Evolutionary conservation across 306 rosid species (phyloP), one percentile per base, ranked within the genome.

Genomic region (Prosopis cineraria): DNA sequence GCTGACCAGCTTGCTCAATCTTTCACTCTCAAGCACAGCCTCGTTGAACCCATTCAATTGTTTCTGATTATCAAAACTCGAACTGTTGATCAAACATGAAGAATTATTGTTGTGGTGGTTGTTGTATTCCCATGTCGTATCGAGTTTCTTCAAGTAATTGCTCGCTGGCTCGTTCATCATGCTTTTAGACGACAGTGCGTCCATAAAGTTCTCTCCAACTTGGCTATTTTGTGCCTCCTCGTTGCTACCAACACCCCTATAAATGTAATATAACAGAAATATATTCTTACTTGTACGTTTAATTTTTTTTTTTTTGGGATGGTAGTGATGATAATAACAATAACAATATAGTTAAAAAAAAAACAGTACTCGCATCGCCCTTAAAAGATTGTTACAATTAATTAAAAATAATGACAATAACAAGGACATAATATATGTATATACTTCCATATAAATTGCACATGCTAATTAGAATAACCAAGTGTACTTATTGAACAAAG

Each of bases 111-210:
- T 43, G 5, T 43, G 12, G 59, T 22, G 10, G 13, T 27, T 16
- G 3, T 13, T 88, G 80, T 85, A 88, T 33, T 91, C 93, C 91
- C 94, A 90, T 40, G 70, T 84, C 2, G 72, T 81, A 66, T 92
- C 97, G 62, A 94, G 79, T 82, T 90, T 92, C 85, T 89, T 94
- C 87, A 94, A 82, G 85, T 92, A 92, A 58, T 94, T 86, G 48
- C 96, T 91, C 7, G 97, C 92, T 39, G 91, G 90, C 62, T 89
- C 96, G 72, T 82, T 86, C 87, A 89, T 82, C 10, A 87, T 78
- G 87, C 76, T 80, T 68, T 90, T 93, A 5, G 94, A 86, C 48
- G 98, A 81, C 10, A 94, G 72, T 73, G 88, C 87, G 50, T 85
- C 96, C 3, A 84, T 80, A 68, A 89, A 90, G 9, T 90, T 92